A percentile compares a stretch with the other conserved stretches of the same genome.
phyloP scores from a whole-genome alignment of 768 basidiomycete species.

The Tulasnella sp. region DNA sequence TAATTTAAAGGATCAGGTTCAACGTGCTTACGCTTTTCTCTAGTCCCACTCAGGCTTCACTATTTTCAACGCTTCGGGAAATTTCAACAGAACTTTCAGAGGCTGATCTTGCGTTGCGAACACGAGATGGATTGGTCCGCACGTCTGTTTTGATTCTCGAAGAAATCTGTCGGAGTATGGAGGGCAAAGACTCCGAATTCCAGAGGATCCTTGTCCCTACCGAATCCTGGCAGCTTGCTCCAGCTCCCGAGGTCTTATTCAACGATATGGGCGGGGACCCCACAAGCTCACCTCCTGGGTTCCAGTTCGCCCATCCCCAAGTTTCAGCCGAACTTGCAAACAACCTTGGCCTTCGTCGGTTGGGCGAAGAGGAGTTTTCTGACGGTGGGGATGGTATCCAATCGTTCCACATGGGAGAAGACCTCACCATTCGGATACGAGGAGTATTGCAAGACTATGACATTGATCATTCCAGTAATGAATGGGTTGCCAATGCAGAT shows the following conservation, averaged over 20 bases:
- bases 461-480: background rate
- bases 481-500: slow-evolving; percentile 9
- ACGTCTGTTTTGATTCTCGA: background rate
- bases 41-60: background rate
- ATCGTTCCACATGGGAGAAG: slow-evolving; percentile 27
- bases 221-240: background rate
- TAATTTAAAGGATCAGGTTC: background rate
- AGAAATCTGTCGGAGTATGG: background rate
- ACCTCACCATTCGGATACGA: background rate
- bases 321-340: background rate
- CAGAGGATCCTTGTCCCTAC: background rate
- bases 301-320: background rate
- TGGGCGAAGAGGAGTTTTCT: background rate
- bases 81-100: background rate
- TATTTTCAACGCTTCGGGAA: background rate
- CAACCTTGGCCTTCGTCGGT: background rate
- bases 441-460: background rate
- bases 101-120: background rate
- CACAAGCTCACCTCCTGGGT: background rate
- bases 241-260: background rate
- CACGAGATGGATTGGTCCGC: background rate
- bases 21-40: background rate
- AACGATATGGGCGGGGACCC: background rate
- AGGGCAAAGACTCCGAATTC: background rate
- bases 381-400: slow-evolving; percentile 15